phyloP scores from a whole-genome alignment of 1,139 yeast species.

The Waltiozyma sp. region DNA sequence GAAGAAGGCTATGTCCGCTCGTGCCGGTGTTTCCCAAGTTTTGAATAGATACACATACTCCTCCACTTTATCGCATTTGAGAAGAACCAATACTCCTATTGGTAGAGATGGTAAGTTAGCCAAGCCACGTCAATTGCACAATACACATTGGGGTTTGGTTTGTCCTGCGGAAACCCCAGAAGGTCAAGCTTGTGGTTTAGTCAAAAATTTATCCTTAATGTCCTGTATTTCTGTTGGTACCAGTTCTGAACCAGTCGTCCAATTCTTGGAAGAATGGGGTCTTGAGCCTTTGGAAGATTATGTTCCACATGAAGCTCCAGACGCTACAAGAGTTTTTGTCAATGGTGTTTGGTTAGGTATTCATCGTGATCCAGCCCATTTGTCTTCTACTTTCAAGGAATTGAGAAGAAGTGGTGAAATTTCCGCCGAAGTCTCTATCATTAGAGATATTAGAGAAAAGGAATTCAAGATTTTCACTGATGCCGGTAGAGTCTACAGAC shows the following conservation, averaged over 20 bases:
- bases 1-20: slow-evolving; percentile 96
- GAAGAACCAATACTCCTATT: slow-evolving; percentile 97
- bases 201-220: slow-evolving; percentile 91
- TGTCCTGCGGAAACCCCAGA: slow-evolving; percentile 99
- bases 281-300: slow-evolving; percentile 96
- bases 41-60: slow-evolving; percentile 95
- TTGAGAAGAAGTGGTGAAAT: slow-evolving; percentile 94
- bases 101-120: slow-evolving; percentile 99
- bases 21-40: slow-evolving; percentile 99
- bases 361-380: slow-evolving; percentile 86
- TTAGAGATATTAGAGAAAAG: slow-evolving; percentile 92
- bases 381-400: slow-evolving; percentile 83
- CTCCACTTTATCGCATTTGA: slow-evolving; percentile 91
- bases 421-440: slow-evolving; percentile 91
- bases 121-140: slow-evolving; percentile 96
- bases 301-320: slow-evolving; percentile 85
- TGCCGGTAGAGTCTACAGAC: slow-evolving; percentile 98
- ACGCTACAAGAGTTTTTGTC: slow-evolving; percentile 88
- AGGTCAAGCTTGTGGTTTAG: slow-evolving; percentile 99
- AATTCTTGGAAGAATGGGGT: slow-evolving; percentile 97
- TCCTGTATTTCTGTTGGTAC: slow-evolving; percentile 97
- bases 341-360: slow-evolving; percentile 99
- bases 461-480: slow-evolving; percentile 95
- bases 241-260: slow-evolving; percentile 89
- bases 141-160: slow-evolving; percentile 98